Percentiles rank a stretch among this genome's conserved stretches.
These are phyloP conservation scores for Gamarada debralockiae DNA, from an alignment of 495 filamentous ascomycete species.

Conservation along the genomic window DNA sequence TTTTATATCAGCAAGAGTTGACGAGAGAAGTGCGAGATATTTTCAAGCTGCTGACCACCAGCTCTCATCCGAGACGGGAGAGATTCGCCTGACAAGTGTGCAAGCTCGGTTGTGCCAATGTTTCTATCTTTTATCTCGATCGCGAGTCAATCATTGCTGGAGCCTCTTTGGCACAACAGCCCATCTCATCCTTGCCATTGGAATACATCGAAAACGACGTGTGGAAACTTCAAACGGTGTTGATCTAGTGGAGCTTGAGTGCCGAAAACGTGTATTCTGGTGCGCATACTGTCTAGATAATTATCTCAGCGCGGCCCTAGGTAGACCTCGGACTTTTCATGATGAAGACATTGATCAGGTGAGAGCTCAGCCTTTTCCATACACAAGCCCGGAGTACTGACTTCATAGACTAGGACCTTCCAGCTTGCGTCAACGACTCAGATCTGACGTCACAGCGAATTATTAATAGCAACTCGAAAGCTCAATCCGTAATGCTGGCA, in stretches of 20 bases:
- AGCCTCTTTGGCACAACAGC: conserved; percentile 38
- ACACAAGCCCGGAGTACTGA: conserved; percentile 28
- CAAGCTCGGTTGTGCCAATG: conserved; percentile 36
- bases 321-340: conserved; percentile 46
- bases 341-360: conserved; percentile 53
- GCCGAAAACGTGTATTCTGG: conserved; percentile 53
- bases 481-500: conserved; percentile 39
- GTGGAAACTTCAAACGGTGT: conserved; percentile 24
- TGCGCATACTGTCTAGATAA: conserved; percentile 53
- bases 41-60: conserved; percentile 33
- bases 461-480: conserved; percentile 17
- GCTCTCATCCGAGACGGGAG: conserved; percentile 31
- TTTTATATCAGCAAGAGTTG: conserved; percentile 25
- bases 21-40: conserved; percentile 24
- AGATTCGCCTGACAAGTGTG: conserved; percentile 29
- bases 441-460: conserved; percentile 28
- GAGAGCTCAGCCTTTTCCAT: conserved; percentile 33
- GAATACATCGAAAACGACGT: conserved; percentile 28
- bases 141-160: conserved; percentile 37
- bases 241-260: conserved; percentile 29
- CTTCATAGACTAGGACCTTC: conserved; percentile 33
- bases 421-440: conserved; percentile 30
- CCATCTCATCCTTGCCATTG: conserved; percentile 29
- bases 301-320: conserved; percentile 52
- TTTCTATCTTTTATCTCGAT: conserved; percentile 36